A percentile compares a stretch with the other conserved stretches of the same genome.
These are phyloP conservation scores for Raffaelea arxii DNA, from an alignment of 2,329 filamentous ascomycete species.

Conservation along the genomic window DNA sequence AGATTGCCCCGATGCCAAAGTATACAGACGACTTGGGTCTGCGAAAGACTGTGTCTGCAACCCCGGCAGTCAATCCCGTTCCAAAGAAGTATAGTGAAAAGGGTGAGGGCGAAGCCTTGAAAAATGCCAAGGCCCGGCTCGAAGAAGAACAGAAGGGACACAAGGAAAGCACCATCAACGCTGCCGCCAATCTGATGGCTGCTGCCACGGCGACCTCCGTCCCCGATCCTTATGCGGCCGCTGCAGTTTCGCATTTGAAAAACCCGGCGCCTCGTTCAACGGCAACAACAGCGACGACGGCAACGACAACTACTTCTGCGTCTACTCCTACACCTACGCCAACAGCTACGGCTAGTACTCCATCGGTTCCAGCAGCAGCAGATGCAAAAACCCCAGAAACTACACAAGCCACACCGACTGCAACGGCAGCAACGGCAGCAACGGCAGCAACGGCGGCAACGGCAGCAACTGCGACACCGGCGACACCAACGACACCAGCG, in stretches of 20 bases:
- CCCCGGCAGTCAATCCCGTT: conserved; percentile 38
- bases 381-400: background rate
- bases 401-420: background rate
- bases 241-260: no score
- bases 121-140: conserved; percentile 46
- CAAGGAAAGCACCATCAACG: conserved; percentile 26
- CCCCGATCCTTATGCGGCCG: no score
- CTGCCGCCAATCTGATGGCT: conserved; percentile 12
- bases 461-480: background rate
- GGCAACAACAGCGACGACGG: background rate
- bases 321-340: background rate
- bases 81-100: conserved; percentile 59
- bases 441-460: background rate
- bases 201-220: background rate
- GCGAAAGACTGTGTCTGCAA: conserved; percentile 23
- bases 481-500: no score
- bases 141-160: conserved; percentile 37
- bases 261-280: no score
- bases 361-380: background rate
- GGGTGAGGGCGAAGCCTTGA: conserved; percentile 65
- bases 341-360: background rate
- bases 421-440: background rate
- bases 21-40: conserved; percentile 54
- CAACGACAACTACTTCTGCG: background rate
- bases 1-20: conserved; percentile 80